phyloP scores from a whole-genome alignment of 2,329 filamentous ascomycete species.

The Ceratocystis smalleyi region DNA sequence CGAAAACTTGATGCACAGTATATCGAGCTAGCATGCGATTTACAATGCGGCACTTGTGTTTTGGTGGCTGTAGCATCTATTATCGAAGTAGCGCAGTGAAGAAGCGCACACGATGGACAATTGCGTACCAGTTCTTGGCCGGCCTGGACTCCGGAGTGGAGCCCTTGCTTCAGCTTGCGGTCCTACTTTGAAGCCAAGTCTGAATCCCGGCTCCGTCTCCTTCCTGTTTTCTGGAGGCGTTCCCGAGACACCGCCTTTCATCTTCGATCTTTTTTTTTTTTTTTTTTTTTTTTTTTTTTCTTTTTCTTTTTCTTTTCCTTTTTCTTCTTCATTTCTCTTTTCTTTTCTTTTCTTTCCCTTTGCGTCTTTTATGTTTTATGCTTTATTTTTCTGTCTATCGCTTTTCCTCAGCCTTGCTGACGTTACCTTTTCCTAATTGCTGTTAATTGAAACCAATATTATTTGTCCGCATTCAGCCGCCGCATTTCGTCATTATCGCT shows the following conservation, averaged over 20 bases:
- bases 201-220: no score
- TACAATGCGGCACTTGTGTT: neutral
- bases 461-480: no score
- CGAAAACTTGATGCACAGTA: neutral
- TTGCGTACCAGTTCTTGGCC: neutral
- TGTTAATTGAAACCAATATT: no score
- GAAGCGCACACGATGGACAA: no score
- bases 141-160: neutral
- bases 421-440: no score
- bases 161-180: neutral
- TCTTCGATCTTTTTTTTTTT: neutral
- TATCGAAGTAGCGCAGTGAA: neutral
- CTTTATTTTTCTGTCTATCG: neutral
- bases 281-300: neutral
- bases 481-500: no score
- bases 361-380: neutral
- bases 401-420: neutral
- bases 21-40: neutral
- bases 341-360: neutral
- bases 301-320: neutral
- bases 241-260: no score
- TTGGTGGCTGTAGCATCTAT: neutral
- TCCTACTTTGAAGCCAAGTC: neutral
- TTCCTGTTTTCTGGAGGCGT: no score
- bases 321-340: neutral